These are phyloP conservation scores for Rhododendron molle DNA, from an alignment of 148 eudicot species.

Conservation along the genomic window DNA sequence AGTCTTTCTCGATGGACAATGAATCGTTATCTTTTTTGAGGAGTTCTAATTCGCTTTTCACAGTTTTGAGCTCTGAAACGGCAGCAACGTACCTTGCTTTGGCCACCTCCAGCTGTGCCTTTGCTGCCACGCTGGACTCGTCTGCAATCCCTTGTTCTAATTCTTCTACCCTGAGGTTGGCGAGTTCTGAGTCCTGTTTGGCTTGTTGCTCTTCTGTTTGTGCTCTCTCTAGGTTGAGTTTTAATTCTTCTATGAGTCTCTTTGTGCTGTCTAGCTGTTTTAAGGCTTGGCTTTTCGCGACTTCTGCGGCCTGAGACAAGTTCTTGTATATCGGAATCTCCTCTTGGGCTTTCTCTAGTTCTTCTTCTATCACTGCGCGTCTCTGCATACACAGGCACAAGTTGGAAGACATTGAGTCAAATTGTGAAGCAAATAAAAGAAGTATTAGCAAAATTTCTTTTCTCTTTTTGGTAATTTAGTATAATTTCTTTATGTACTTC, in stretches of 20 bases:
- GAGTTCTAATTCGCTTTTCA: conserved; percentile 47
- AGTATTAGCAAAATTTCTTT: background rate
- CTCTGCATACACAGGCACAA: conserved; percentile 32
- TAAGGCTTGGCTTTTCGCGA: conserved; percentile 47
- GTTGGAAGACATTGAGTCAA: background rate
- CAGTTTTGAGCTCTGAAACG: conserved; percentile 51
- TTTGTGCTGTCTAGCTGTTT: conserved; percentile 83
- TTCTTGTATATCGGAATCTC: conserved; percentile 75
- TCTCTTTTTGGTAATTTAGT: background rate
- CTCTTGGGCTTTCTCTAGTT: conserved; percentile 59
- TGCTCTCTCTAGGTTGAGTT: conserved; percentile 84
- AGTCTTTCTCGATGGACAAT: conserved; percentile 53
- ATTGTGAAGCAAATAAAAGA: background rate
- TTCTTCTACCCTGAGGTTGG: conserved; percentile 82
- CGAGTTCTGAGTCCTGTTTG: conserved; percentile 90
- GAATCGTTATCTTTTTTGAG: conserved; percentile 50
- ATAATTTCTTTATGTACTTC: background rate
- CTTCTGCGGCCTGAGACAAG: conserved; percentile 71
- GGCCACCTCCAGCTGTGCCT: conserved; percentile 90
- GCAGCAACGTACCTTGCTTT: conserved; percentile 66
- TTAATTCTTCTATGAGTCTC: conserved; percentile 80
- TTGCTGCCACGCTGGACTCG: conserved; percentile 87
- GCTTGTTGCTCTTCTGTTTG: conserved; percentile 89
- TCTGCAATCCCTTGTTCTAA: conserved; percentile 90
- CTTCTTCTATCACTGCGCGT: conserved; percentile 58